Conservation (phyloP, 139 green algal genomes). For the Tetraselmis chui region DNA sequence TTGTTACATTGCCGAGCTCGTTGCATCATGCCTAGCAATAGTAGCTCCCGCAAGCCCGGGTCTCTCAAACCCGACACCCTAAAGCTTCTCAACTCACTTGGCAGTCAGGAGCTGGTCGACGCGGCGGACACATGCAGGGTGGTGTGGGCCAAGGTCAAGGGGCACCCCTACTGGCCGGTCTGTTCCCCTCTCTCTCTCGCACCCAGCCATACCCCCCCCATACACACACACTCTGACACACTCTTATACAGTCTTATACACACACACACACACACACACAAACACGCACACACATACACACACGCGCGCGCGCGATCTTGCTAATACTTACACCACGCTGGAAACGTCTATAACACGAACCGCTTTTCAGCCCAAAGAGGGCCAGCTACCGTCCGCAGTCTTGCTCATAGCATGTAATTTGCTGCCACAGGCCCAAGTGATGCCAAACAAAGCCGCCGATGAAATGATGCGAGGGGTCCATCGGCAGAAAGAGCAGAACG, state of each 20-base stretch:
- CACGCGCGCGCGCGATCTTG: no score
- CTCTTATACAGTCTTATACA: no score
- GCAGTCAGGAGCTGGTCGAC: neutral
- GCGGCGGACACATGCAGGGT: neutral
- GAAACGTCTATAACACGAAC: no score
- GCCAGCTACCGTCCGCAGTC: no score
- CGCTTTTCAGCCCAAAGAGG: no score
- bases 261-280: no score
- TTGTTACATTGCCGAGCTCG: no score
- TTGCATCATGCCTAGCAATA: neutral
- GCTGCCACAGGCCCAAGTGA: constrained; percentile 26
- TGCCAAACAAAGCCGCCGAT: constrained; percentile 9
- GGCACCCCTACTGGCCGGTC: constrained; percentile 73
- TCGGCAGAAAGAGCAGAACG: neutral
- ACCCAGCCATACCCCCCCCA: no score
- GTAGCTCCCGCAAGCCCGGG: neutral
- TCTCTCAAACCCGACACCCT: neutral
- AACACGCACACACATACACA: no score
- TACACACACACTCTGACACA: no score
- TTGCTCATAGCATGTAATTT: no score
- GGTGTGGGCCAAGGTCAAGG: constrained; percentile 58
- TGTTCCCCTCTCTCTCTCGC: constrained; percentile 2
- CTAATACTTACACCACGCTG: no score
- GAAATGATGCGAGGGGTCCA: constrained; percentile 7
- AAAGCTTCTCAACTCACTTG: neutral